Percentiles rank a stretch among this genome's conserved stretches.
Conservation (phyloP, 164 flowering plant genomes). For the Vitis riparia region DNA sequence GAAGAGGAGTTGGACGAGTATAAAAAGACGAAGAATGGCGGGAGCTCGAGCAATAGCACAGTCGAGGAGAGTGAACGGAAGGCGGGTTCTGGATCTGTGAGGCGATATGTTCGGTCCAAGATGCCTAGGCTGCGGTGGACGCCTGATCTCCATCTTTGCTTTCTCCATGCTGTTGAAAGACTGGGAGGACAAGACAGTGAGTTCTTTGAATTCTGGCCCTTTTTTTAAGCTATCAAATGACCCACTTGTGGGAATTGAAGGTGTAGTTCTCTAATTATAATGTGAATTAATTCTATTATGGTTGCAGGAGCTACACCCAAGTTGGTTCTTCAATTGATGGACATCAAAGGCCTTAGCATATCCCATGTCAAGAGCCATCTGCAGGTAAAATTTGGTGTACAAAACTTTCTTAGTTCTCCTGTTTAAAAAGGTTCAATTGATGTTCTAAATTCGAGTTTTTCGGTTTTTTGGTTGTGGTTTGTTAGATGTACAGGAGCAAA, state of each 20-base stretch:
- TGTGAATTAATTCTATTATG: neutral
- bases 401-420: neutral
- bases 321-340: constrained; percentile 40
- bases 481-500: constrained; percentile 40
- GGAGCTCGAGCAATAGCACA: constrained; percentile 46
- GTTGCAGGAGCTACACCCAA: constrained; percentile 40
- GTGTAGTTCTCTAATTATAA: neutral
- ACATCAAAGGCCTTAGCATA: constrained; percentile 38
- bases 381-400: constrained; percentile 21
- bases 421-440: neutral
- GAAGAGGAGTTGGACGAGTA: neutral
- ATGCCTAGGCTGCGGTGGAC: constrained; percentile 38
- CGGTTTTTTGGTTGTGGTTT: neutral
- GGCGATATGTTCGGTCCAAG: constrained; percentile 31
- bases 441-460: no score
- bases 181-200: constrained; percentile 36
- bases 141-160: constrained; percentile 36
- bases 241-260: neutral
- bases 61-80: constrained; percentile 32
- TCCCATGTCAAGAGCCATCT: constrained; percentile 46
- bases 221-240: neutral
- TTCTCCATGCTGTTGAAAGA: constrained; percentile 35
- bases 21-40: neutral
- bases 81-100: constrained; percentile 17
- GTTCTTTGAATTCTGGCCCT: neutral